These are phyloP conservation scores for Naganishia liquefaciens DNA, from an alignment of 1,284 basidiomycete genomes.

Conservation along the genomic window DNA sequence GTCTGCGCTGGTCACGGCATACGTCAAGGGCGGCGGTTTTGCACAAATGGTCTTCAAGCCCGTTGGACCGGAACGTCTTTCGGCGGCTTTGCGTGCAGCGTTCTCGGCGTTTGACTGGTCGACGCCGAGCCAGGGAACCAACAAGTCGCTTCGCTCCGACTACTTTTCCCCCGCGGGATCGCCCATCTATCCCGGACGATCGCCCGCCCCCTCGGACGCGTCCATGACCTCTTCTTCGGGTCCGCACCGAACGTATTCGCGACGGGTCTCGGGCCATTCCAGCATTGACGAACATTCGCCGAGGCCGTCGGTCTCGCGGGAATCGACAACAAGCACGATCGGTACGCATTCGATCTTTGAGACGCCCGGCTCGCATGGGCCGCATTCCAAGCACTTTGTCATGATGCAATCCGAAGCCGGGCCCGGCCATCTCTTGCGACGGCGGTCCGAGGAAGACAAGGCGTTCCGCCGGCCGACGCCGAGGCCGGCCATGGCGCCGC, in stretches of 20 bases:
- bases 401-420: constrained; percentile 26
- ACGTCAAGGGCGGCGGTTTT: constrained; percentile 80
- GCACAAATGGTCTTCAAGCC: constrained; percentile 86
- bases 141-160: constrained; percentile 26
- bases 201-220: constrained; percentile 25
- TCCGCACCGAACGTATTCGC: constrained; percentile 9
- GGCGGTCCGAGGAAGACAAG: constrained; percentile 51
- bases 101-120: constrained; percentile 15
- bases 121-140: constrained; percentile 29
- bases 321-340: constrained; percentile 38
- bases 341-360: constrained; percentile 14
- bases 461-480: constrained; percentile 26
- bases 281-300: constrained; percentile 20
- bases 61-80: constrained; percentile 66
- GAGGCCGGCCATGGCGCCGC: constrained; percentile 47
- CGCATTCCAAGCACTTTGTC: constrained; percentile 29
- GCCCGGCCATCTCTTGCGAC: constrained; percentile 39
- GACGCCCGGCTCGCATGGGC: constrained; percentile 26
- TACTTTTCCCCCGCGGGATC: constrained; percentile 31
- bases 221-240: constrained; percentile 17
- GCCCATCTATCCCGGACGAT: constrained; percentile 26
- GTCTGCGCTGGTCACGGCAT: constrained; percentile 65
- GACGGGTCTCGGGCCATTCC: constrained; percentile 16
- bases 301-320: constrained; percentile 43
- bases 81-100: constrained; percentile 27